A percentile compares a stretch with the other conserved stretches of the same genome.
Conservation (phyloP, 352 stramenopile species). For the Globisporangium acanthophoron region DNA sequence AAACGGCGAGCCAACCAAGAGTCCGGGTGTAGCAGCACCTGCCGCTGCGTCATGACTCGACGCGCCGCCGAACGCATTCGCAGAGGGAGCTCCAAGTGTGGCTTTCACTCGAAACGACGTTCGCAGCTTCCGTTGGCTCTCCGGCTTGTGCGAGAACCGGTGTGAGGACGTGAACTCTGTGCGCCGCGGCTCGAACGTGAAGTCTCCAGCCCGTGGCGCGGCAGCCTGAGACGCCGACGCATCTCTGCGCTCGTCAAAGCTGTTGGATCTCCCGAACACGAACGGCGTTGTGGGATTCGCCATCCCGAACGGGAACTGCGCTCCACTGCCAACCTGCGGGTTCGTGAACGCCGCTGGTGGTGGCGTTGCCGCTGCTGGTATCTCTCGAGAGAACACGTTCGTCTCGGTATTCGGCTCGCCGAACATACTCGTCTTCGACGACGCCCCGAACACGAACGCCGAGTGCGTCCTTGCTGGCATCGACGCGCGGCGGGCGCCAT, state of each 20-base stretch:
- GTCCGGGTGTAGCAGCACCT: slow-evolving; percentile 4
- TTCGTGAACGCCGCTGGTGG: slow-evolving; percentile 5
- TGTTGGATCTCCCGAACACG: slow-evolving; percentile 15
- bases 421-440: not conserved
- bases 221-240: not conserved
- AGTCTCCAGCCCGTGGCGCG: slow-evolving; percentile 1
- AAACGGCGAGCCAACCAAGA: slow-evolving; percentile 22
- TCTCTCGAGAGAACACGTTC: not conserved
- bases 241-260: not conserved
- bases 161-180: slow-evolving; percentile 2
- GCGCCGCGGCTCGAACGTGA: slow-evolving; percentile 8
- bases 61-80: slow-evolving; percentile 6
- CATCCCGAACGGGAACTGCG: slow-evolving; percentile 24
- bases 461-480: not conserved
- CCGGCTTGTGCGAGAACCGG: slow-evolving; percentile 1
- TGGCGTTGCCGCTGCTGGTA: not conserved
- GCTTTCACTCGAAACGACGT: slow-evolving; percentile 30
- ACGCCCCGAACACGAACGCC: slow-evolving; percentile 10
- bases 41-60: slow-evolving; percentile 2
- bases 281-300: slow-evolving; percentile 11
- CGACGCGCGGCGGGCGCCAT: not conserved
- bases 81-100: slow-evolving; percentile 9
- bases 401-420: not conserved
- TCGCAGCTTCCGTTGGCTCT: slow-evolving; percentile 13
- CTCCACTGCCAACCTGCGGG: slow-evolving; percentile 4